Conservation (phyloP, 768 basidiomycete species). For the Chalciporus piperatus region DNA sequence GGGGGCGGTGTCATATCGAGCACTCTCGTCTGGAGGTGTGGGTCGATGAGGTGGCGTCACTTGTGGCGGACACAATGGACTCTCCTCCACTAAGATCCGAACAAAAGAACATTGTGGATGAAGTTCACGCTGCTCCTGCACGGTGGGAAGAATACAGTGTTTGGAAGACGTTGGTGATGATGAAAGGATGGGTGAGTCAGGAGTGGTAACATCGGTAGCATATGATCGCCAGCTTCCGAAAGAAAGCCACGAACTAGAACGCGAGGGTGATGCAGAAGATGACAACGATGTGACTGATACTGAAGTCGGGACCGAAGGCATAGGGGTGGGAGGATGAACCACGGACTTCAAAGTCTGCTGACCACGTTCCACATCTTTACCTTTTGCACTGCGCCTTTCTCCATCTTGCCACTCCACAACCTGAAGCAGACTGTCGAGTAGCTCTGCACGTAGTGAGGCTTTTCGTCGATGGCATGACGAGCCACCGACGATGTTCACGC, state of each 20-base stretch:
- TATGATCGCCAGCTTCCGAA: slow-evolving; percentile 42
- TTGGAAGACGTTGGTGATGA: slow-evolving; percentile 28
- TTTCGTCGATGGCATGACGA: slow-evolving; percentile 17
- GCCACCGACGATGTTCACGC: slow-evolving; percentile 16
- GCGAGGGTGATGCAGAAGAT: slow-evolving; percentile 31
- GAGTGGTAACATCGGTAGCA: slow-evolving; percentile 33
- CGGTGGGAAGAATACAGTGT: slow-evolving; percentile 30
- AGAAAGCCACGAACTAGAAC: slow-evolving; percentile 42
- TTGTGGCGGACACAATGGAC: slow-evolving; percentile 30
- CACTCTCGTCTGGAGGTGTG: slow-evolving; percentile 16
- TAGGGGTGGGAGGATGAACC: slow-evolving; percentile 13
- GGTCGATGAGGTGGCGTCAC: neutral
- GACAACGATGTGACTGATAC: slow-evolving; percentile 22
- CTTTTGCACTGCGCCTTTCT: slow-evolving; percentile 37
- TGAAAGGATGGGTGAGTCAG: slow-evolving; percentile 31
- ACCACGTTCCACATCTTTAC: slow-evolving; percentile 38
- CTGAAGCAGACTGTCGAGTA: slow-evolving; percentile 44
- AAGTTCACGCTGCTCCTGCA: slow-evolving; percentile 33
- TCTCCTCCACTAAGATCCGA: slow-evolving; percentile 36
- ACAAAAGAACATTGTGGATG: slow-evolving; percentile 35
- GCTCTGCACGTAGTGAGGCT: slow-evolving; percentile 28
- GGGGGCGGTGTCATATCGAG: slow-evolving; percentile 11
- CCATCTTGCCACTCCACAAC: slow-evolving; percentile 42
- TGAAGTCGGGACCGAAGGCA: slow-evolving; percentile 21
- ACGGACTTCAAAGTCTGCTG: slow-evolving; percentile 13